Evolutionary conservation across 2,329 filamentous ascomycete species (phyloP), one percentile per base, ranked within the genome.

Genomic region (Neoascochyta sp.): DNA sequence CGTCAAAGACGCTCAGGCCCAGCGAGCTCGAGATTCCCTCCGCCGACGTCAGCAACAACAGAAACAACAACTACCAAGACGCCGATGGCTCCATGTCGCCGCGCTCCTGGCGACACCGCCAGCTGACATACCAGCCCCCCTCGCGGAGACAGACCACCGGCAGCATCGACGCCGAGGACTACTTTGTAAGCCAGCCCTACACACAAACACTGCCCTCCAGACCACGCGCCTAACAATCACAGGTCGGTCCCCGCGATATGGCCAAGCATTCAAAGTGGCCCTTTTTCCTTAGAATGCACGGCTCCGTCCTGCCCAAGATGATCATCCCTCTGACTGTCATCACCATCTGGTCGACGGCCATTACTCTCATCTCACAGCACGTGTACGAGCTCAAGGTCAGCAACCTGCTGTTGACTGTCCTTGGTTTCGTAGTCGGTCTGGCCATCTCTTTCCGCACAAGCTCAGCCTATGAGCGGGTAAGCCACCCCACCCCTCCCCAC

Each of bases 361-460:
- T 88, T 39, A 83, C 80, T 9, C 61, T 65, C 31, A 36, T 64
- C 15, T 60, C 45, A 9, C 47, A 67, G 33, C 65, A 65, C 27
- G 63, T 73, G 9, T 57, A 71, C 39, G 29, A 52, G 12, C 54
- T 81, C 11, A 73, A 71, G 24, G 78, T 88, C 41, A 73, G 74
- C 54, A 78, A 71, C n/a, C 72, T 86, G 17, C 69, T 88, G 12
- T 70, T 89, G 30, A 88, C 83, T 1, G 78, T 89, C 29, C 75
- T 83, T 24, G 84, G 84, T 81, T 88, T 89, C 66, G 81, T 89
- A 37, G 83, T 89, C 58, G 80, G 80, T 75, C 66, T 89, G 36
- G 75, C 80, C n/a, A 71, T 89, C 18, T 86, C 82, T 1, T 87
- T 89, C 66, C 78, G 84, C 36, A 84, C 75, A 41, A 80, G 81